Base-by-base conservation (phyloP, 2,329 filamentous ascomycete species). In the Hypocreales sp. region DNA sequence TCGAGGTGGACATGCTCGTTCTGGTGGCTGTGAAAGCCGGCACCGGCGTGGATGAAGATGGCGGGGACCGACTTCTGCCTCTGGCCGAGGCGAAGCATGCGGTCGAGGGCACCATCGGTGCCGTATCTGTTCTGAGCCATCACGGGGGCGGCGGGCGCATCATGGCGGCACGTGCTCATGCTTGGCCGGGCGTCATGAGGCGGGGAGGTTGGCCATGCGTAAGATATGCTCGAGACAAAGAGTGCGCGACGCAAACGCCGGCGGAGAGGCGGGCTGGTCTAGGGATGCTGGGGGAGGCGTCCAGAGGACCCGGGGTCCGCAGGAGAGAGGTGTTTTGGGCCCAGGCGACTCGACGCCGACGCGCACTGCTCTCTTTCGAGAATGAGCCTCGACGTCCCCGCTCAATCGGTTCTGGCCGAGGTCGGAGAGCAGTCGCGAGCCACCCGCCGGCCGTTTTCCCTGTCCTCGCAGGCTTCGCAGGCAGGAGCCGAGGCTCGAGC, bases 1-100 rank as follows among this genome's bases (percentile, higher is more conserved):
- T 76, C 64, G 8, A 98, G 67, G 46, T 98, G 90, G 20, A 80
- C 64, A 30, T 66, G 61, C 48, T 98, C 86, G 46, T 95, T 95
- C 33, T 79, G 70, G 15, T 70, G 61, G 46, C 84, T 94, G 50
- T 98, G 90, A 43, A 82, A 98, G 4, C 90, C 90, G 11, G 90
- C 90, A 19, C 90, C 90, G 20, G 87, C 90, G 52, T 98, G 90
- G 24, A 98, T 77, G 50, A 93, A 95, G 28, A 98, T 87, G 32
- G 83, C 84, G 31, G 72, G 72, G 8, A 72, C 35, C 23, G 39
- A 44, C 27, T 51, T 53, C 20, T 43, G 35, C 29, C 39, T 49
- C 11, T 53, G 51, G 5, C 38, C 42, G 14, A 49, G 40, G 23
- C 50, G 56, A 25, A 50, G 37, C 31, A 51, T 45, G 19, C 48